phyloP scores from a whole-genome alignment of 2,329 filamentous ascomycete species.

The Lecanoromycetidae sp. region DNA sequence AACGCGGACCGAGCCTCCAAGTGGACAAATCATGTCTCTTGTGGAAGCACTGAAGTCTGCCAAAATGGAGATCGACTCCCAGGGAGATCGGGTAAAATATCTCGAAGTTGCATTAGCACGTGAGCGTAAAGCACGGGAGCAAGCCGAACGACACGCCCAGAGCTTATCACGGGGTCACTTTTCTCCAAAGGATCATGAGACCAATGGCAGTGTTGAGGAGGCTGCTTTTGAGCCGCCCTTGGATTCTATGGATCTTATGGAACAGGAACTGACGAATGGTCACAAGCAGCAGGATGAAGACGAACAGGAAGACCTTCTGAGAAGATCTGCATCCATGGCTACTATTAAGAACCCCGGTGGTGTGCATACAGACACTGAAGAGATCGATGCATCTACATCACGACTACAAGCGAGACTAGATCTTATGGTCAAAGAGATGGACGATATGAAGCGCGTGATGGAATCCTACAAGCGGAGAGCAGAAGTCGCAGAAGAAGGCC shows the following conservation, averaged over 20 bases:
- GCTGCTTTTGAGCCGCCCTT: conserved; percentile 36
- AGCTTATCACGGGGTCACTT: conserved; percentile 50
- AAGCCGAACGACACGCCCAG: conserved; percentile 70
- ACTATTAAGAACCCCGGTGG: conserved; percentile 25
- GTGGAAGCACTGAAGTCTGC: conserved; percentile 74
- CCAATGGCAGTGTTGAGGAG: conserved; percentile 32
- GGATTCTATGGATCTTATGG: conserved; percentile 13
- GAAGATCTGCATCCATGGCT: conserved; percentile 26
- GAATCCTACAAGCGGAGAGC: conserved; percentile 65
- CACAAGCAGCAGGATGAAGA: conserved; percentile 13
- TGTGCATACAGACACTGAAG: conserved; percentile 22
- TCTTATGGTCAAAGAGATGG: conserved; percentile 65
- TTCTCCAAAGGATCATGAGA: conserved; percentile 24
- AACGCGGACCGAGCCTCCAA: conserved; percentile 37
- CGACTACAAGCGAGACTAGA: conserved; percentile 62
- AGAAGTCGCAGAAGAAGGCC: conserved; percentile 68
- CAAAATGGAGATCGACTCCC: conserved; percentile 77
- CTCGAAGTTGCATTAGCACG: conserved; percentile 66
- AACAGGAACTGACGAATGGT: conserved; percentile 11
- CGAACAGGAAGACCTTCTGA: conserved; percentile 14
- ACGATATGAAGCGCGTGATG: conserved; percentile 66
- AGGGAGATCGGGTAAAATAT: conserved; percentile 65
- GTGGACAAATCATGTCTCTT: conserved; percentile 67
- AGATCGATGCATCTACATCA: conserved; percentile 29
- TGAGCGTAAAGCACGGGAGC: conserved; percentile 69